Conservation (phyloP, 1,284 basidiomycete genomes). For the Violaceomyces palustris region DNA sequence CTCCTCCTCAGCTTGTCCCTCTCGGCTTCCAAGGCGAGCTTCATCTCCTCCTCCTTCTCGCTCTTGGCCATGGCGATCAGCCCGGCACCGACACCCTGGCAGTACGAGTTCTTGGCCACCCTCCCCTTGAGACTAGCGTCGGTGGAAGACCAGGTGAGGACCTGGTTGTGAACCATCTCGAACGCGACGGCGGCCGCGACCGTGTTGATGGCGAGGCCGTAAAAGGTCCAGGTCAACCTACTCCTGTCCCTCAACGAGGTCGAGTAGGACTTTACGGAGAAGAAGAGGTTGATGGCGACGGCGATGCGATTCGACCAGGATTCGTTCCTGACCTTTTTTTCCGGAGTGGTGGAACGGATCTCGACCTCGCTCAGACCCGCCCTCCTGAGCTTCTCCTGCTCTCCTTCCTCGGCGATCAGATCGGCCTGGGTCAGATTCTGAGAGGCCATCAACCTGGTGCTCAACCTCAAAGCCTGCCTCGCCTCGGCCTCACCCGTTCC, state of each 20-base stretch:
- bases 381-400: constrained; percentile 8
- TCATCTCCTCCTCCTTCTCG: constrained; percentile 33
- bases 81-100: constrained; percentile 18
- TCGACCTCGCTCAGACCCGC: constrained; percentile 27
- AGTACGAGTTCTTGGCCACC: constrained; percentile 28
- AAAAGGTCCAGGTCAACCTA: constrained; percentile 30
- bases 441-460: constrained; percentile 25
- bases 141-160: constrained; percentile 23
- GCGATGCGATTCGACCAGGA: constrained; percentile 28
- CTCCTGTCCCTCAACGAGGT: constrained; percentile 16
- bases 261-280: constrained; percentile 27
- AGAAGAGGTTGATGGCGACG: constrained; percentile 25
- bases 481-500: constrained; percentile 32
- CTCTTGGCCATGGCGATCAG: constrained; percentile 24
- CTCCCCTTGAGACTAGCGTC: constrained; percentile 11
- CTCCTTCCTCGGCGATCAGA: constrained; percentile 15
- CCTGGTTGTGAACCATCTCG: constrained; percentile 39
- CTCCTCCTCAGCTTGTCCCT: constrained; percentile 13
- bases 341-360: constrained; percentile 23
- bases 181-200: constrained; percentile 35
- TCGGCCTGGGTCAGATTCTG: constrained; percentile 35
- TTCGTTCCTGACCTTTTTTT: constrained; percentile 11
- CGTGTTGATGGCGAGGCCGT: constrained; percentile 33
- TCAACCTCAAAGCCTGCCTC: constrained; percentile 23
- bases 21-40: constrained; percentile 24